Conservation (phyloP, 805 yeast genomes). For the Candida jianshihensis region DNA sequence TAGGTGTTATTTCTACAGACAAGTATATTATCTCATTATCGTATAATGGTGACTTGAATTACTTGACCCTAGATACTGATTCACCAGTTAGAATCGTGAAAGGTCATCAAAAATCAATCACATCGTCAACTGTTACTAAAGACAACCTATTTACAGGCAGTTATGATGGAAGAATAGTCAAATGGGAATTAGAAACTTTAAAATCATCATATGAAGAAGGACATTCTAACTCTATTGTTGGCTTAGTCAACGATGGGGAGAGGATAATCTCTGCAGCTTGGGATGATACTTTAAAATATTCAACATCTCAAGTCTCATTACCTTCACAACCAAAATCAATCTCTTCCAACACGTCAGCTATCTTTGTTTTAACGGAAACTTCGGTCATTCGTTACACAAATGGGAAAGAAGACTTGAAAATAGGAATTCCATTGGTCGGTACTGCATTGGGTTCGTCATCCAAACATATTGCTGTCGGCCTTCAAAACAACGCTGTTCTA, state of each 20-base stretch:
- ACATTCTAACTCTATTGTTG: slow-evolving; percentile 66
- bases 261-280: slow-evolving; percentile 62
- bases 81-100: slow-evolving; percentile 31
- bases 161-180: slow-evolving; percentile 67
- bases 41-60: slow-evolving; percentile 62
- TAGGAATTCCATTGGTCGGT: slow-evolving; percentile 31
- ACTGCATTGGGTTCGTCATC: slow-evolving; percentile 40
- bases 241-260: slow-evolving; percentile 30
- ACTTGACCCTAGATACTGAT: slow-evolving; percentile 37
- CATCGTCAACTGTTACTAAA: slow-evolving; percentile 39
- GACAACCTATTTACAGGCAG: slow-evolving; percentile 53
- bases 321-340: slow-evolving; percentile 46
- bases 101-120: slow-evolving; percentile 83
- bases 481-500: slow-evolving; percentile 30
- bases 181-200: slow-evolving; percentile 44
- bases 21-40: slow-evolving; percentile 59
- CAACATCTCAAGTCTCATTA: slow-evolving; percentile 24
- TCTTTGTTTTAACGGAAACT: slow-evolving; percentile 35
- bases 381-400: slow-evolving; percentile 26
- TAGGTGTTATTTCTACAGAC: slow-evolving; percentile 72
- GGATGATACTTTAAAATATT: slow-evolving; percentile 68
- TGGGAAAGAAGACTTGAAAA: slow-evolving; percentile 24
- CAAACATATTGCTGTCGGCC: slow-evolving; percentile 42
- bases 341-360: slow-evolving; percentile 27
- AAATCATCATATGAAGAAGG: slow-evolving; percentile 31